Evolutionary conservation across 495 filamentous ascomycete genomes (phyloP).

Genomic region (Corynascus novoguineensis): DNA sequence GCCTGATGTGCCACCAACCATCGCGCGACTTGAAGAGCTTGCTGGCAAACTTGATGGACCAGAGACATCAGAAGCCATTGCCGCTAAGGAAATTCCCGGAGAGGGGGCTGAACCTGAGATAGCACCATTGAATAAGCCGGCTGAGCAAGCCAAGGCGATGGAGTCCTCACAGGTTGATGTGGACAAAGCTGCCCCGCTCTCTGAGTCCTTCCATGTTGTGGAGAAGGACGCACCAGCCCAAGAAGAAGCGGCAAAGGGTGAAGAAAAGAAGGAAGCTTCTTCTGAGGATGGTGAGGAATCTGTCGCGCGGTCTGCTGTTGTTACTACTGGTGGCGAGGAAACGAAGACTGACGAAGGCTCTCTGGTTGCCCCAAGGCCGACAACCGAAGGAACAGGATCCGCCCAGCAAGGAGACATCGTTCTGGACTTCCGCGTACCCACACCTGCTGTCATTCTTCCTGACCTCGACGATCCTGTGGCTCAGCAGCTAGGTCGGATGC

Average conservation of each 20-base stretch:
- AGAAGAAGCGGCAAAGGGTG: constrained; percentile 26
- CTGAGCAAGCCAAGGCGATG: constrained; percentile 13
- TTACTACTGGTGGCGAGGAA: constrained; percentile 23
- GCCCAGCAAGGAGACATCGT: constrained; percentile 18
- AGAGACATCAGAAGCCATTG: neutral
- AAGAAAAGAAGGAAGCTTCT: constrained; percentile 24
- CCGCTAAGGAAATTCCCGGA: constrained; percentile 11
- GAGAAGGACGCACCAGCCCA: constrained; percentile 28
- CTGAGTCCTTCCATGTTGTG: constrained; percentile 36
- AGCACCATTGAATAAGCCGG: neutral
- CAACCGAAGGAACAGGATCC: constrained; percentile 21
- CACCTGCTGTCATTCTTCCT: constrained; percentile 41
- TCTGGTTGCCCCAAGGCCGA: constrained; percentile 23
- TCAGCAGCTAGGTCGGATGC: constrained; percentile 34
- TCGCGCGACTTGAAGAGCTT: constrained; percentile 20
- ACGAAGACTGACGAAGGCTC: constrained; percentile 37
- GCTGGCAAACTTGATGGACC: constrained; percentile 18
- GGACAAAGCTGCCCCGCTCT: constrained; percentile 26
- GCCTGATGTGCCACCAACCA: constrained; percentile 13
- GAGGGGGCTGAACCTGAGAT: neutral
- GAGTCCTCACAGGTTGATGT: constrained; percentile 31
- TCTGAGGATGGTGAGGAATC: constrained; percentile 35
- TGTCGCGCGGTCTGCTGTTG: constrained; percentile 21
- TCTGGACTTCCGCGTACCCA: constrained; percentile 37
- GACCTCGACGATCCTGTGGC: constrained; percentile 39